phyloP scores from a whole-genome alignment of 257 asterid genomes.

The Misopates orontium region DNA sequence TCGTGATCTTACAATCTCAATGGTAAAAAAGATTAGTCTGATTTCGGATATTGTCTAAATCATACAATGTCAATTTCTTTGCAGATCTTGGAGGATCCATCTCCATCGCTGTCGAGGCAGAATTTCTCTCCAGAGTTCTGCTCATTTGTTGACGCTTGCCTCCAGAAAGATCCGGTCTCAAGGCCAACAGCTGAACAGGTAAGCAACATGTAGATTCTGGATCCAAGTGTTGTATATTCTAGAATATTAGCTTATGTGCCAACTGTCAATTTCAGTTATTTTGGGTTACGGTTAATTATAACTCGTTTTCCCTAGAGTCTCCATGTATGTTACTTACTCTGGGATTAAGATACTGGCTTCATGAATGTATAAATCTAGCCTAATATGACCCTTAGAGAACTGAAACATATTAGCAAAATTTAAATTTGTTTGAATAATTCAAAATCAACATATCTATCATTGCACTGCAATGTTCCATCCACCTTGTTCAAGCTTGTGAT shows the following conservation, averaged over 20 bases:
- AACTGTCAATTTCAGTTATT: conserved; percentile 6
- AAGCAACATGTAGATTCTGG: conserved; percentile 31
- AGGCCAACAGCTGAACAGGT: conserved; percentile 98
- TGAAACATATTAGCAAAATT: no score
- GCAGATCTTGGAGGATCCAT: conserved; percentile 95
- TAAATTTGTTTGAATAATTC: no score
- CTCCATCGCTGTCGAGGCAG: conserved; percentile 75
- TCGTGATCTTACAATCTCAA: neutral
- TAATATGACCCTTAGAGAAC: no score
- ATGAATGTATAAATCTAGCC: no score
- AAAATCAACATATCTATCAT: no score
- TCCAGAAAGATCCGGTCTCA: conserved; percentile 71
- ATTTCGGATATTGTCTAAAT: conserved; percentile 25
- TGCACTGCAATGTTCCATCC: no score
- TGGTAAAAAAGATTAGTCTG: conserved; percentile 5
- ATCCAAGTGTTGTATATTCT: conserved; percentile 18
- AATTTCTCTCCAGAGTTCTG: conserved; percentile 81
- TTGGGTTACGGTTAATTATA: neutral
- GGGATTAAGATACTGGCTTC: no score
- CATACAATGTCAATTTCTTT: conserved; percentile 16
- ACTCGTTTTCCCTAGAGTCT: no score
- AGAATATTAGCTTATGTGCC: conserved; percentile 2
- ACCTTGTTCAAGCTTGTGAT: no score
- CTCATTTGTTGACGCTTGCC: conserved; percentile 88
- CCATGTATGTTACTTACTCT: no score